phyloP scores from a whole-genome alignment of 2,329 filamentous ascomycete species.

The Huntiella moniliformis region DNA sequence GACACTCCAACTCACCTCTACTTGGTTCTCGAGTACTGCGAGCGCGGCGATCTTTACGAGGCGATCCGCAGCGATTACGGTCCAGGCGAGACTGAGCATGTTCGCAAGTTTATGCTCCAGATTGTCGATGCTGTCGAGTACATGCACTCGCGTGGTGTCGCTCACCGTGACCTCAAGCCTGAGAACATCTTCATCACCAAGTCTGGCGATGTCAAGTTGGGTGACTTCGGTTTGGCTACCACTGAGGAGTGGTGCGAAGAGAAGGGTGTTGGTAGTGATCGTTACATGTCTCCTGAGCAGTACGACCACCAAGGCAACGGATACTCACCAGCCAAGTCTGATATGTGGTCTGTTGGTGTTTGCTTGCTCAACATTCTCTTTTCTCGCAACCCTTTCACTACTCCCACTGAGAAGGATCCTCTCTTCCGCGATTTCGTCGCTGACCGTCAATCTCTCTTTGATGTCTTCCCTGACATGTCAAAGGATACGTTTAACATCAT shows the following conservation, averaged over 20 bases:
- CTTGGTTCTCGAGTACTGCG: conserved; percentile 86
- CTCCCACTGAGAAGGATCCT: conserved; percentile 74
- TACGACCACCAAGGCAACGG: conserved; percentile 75
- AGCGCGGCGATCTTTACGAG: conserved; percentile 91
- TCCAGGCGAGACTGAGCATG: conserved; percentile 85
- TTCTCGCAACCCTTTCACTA: conserved; percentile 87
- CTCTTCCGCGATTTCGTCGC: conserved; percentile 84
- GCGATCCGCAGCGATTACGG: conserved; percentile 79
- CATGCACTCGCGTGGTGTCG: conserved; percentile 79
- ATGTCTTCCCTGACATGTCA: conserved; percentile 96
- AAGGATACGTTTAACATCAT: conserved; percentile 94
- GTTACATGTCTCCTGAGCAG: conserved; percentile 98
- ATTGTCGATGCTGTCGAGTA: conserved; percentile 76
- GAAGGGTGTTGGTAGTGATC: conserved; percentile 85
- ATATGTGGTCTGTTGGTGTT: conserved; percentile 94
- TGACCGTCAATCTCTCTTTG: conserved; percentile 89
- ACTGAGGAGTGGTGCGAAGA: conserved; percentile 81
- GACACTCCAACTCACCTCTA: conserved; percentile 83
- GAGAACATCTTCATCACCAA: conserved; percentile 95
- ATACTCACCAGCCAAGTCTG: conserved; percentile 82
- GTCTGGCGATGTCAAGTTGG: conserved; percentile 80
- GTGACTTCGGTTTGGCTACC: conserved; percentile 88
- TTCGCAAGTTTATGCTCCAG: conserved; percentile 92
- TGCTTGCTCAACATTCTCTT: conserved; percentile 93
- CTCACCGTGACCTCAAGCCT: conserved; percentile 96